Conservation (phyloP, 1,284 basidiomycete genomes). For the Fomitiporia mediterranea region DNA sequence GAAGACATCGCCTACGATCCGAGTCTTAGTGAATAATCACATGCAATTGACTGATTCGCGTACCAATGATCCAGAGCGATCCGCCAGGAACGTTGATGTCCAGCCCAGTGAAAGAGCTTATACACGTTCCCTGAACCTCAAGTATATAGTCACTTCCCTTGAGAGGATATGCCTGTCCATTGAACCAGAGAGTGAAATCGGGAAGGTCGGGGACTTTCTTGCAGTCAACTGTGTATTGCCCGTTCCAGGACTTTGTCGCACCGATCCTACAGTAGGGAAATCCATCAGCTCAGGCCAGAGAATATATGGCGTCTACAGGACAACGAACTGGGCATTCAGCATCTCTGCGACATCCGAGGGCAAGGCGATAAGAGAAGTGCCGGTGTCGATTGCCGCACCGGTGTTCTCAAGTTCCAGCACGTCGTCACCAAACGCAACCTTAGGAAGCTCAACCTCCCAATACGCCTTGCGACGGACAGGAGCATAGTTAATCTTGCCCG, state of each 20-base stretch:
- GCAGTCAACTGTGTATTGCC: conserved; percentile 93
- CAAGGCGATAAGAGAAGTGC: conserved; percentile 87
- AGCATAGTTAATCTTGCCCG: conserved; percentile 82
- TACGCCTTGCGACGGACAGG: conserved; percentile 96
- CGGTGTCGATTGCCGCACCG: conserved; percentile 96
- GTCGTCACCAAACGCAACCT: conserved; percentile 82
- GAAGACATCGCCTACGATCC: conserved; percentile 71
- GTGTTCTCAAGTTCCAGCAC: conserved; percentile 84
- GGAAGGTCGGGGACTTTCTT: conserved; percentile 79
- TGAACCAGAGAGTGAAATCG: conserved; percentile 83
- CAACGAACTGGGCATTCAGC: conserved; percentile 81
- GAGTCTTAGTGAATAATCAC: conserved; percentile 12
- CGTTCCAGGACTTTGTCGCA: conserved; percentile 90
- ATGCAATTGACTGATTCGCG: conserved; percentile 29
- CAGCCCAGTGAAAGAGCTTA: conserved; percentile 90
- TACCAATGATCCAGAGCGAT: conserved; percentile 91
- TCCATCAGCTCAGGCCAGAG: conserved; percentile 19
- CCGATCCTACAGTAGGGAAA: conserved; percentile 54
- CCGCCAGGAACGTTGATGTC: conserved; percentile 89
- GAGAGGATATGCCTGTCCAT: conserved; percentile 76
- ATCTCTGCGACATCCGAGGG: conserved; percentile 97
- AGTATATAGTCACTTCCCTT: conserved; percentile 88
- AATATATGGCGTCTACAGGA: conserved; percentile 12
- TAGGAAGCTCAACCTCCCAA: conserved; percentile 96
- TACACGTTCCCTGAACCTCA: conserved; percentile 85